Base-by-base conservation (phyloP, 2,329 filamentous ascomycete genomes). In the Fusarium fracticaudum region DNA sequence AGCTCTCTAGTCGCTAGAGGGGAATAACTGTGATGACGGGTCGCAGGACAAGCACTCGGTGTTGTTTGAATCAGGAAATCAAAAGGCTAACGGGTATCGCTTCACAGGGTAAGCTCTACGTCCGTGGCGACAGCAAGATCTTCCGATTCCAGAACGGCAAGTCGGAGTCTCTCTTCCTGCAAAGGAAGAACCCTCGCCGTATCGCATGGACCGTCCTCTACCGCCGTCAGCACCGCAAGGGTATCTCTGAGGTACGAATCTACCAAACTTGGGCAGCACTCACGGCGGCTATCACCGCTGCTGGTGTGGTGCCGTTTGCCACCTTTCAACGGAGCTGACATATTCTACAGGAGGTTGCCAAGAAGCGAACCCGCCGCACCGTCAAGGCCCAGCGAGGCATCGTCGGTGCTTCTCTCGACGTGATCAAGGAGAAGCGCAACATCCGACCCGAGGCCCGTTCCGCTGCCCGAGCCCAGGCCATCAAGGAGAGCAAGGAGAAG, bases 61-160 rank as follows among this genome's bases (percentile, higher is more conserved):
- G 60, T 59, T 35, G 65, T 69, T 18, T 58, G 43, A 18, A 64
- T 63, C 24, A 69, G 69, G 51, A 67, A 31, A 72, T 65, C 31
- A 72, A 72, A 71, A 71, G 71, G 76, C 81, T 83, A 80, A 83
- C 78, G 51, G 67, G 35, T 70, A 72, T 75, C 67, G 60, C 45
- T 67, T 75, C 71, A 84, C 85, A 98, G 96, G 96, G 96, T 90
- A 98, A 98, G 91, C 93, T 99, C 90, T 99, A 96, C 90, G 90
- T 99, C 91, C 95, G 96, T 88, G 95, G 96, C 85, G 96, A 99
- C 91, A 97, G 94, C 95, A 99, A 98, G 91, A 92, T 98, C 91
- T 99, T 99, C 94, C 95, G 96, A 86, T 99, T 99, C 94, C 95
- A 98, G 89, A 98, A 97, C 89, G 95, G 96, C 90, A 99, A 99